A percentile compares a stretch with the other conserved stretches of the same genome.
Evolutionary conservation across 2,329 filamentous ascomycete species (phyloP).

Genomic region (Parastagonospora nodorum): DNA sequence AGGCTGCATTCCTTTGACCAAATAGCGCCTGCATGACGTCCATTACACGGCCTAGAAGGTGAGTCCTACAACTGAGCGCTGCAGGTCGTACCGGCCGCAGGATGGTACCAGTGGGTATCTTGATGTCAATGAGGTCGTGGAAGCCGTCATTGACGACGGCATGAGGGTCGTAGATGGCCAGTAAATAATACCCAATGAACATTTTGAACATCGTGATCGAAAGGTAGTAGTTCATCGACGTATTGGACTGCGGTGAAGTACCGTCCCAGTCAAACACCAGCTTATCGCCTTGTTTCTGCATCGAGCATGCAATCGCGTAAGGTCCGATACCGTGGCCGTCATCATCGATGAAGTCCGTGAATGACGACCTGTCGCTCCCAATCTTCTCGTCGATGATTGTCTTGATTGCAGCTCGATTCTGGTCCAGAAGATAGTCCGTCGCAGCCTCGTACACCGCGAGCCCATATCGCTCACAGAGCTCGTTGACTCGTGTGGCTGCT

Average conservation of each 20-base stretch:
- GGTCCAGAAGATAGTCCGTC: slow-evolving; percentile 51
- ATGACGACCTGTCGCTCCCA: slow-evolving; percentile 48
- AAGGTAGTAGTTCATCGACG: slow-evolving; percentile 56
- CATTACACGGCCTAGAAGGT: slow-evolving; percentile 55
- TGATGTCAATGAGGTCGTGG: slow-evolving; percentile 56
- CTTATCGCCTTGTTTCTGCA: slow-evolving; percentile 52
- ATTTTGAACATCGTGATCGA: slow-evolving; percentile 58
- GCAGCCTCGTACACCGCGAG: slow-evolving; percentile 53
- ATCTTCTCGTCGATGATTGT: slow-evolving; percentile 55
- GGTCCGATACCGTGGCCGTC: slow-evolving; percentile 54
- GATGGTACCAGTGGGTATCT: slow-evolving; percentile 53
- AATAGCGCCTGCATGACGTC: slow-evolving; percentile 58
- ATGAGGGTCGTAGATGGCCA: slow-evolving; percentile 56
- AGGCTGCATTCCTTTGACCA: slow-evolving; percentile 53
- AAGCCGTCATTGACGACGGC: slow-evolving; percentile 58
- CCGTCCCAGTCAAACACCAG: slow-evolving; percentile 57
- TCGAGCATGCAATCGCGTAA: slow-evolving; percentile 55
- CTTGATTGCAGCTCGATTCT: slow-evolving; percentile 52
- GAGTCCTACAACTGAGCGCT: slow-evolving; percentile 54
- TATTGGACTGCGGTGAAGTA: slow-evolving; percentile 54
- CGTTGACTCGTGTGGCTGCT: slow-evolving; percentile 51
- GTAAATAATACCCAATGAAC: slow-evolving; percentile 56
- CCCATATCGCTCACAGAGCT: slow-evolving; percentile 54
- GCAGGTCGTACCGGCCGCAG: slow-evolving; percentile 55
- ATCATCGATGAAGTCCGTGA: slow-evolving; percentile 58